These are phyloP conservation scores for Pholiota conissans DNA, from an alignment of 768 basidiomycete genomes.

Conservation along the genomic window DNA sequence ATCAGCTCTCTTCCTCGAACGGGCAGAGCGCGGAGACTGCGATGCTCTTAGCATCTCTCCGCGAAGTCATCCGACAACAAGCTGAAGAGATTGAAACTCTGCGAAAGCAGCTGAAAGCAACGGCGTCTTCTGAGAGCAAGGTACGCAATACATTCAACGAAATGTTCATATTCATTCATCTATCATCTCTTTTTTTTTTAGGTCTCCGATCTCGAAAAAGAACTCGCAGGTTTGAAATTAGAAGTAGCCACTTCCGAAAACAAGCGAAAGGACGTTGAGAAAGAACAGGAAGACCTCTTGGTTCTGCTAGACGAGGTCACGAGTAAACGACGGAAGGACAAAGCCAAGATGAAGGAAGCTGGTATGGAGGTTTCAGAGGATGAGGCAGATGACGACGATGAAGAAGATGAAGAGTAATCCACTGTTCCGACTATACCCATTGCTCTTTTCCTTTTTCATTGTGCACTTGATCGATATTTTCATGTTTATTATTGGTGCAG, in stretches of 20 bases:
- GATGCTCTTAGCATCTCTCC: constrained; percentile 80
- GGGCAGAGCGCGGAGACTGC: constrained; percentile 75
- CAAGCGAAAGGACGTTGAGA: constrained; percentile 81
- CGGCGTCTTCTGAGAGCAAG: constrained; percentile 17
- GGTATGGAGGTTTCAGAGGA: constrained; percentile 93
- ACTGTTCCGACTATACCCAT: not conserved
- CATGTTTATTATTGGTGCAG: not conserved
- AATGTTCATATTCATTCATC: not conserved
- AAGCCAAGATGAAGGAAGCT: constrained; percentile 67
- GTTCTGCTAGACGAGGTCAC: constrained; percentile 92
- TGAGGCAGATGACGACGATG: constrained; percentile 75
- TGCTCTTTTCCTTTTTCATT: no score
- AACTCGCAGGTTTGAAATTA: constrained; percentile 45
- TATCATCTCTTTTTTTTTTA: constrained; percentile 19
- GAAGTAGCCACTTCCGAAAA: constrained; percentile 55
- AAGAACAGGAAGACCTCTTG: constrained; percentile 94
- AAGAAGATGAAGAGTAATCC: constrained; percentile 17
- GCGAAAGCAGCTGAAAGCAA: constrained; percentile 55
- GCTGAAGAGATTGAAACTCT: constrained; percentile 75
- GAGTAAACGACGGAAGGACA: constrained; percentile 83
- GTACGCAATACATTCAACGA: constrained; percentile 6
- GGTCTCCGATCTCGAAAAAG: constrained; percentile 45
- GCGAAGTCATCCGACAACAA: constrained; percentile 81
- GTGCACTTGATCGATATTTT: not conserved
- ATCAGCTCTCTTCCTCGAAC: constrained; percentile 57